Base-by-base conservation (phyloP, 306 rosid species). In the Rubus parviflorus region DNA sequence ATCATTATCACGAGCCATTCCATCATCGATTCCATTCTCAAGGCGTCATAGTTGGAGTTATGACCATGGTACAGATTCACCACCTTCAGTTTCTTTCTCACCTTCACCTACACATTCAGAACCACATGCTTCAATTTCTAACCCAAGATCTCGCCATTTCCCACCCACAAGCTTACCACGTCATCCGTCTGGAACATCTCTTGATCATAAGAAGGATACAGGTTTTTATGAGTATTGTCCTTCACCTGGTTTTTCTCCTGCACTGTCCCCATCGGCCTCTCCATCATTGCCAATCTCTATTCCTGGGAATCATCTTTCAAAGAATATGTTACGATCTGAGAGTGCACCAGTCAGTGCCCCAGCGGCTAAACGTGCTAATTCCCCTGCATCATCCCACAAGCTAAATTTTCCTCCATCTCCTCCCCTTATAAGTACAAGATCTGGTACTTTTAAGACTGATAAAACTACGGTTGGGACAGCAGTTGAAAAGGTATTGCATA, bases 51-150 rank as follows among this genome's bases (percentile, higher is more conserved):
- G 97, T 83, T 86, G 90, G 92, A 85, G 91, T 84, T 87, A 72
- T 75, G 98, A 91, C 65, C 83, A 41, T 7, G 77, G 69, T 78
- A 84, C 87, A 86, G 87, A 90, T 46, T 90, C 89, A 15, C 78
- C 93, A 5, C 87, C 93, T 70, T 83, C 86, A 58, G 51, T 81
- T 48, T 82, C 79, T 67, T 82, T 65, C 76, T 86, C 87, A 23
- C 96, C 96, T 75, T 94, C 98, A 1, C 97, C 97, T 38, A 81
- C 93, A 4, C 57, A 81, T 84, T 94, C 96, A 9, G 98, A 94
- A 70, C 77, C 88, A 4, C 83, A 61, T 25, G 71, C 88, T 47
- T 81, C 77, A 62, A 68, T 77, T 74, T 81, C 89, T 47, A 83
- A 85, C 83, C 86, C 82, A 30, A 71, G 83, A 73, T 80, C 84